Evolutionary conservation across 352 stramenopile species (phyloP).

Genomic region (Phytophthora nicotianae): DNA sequence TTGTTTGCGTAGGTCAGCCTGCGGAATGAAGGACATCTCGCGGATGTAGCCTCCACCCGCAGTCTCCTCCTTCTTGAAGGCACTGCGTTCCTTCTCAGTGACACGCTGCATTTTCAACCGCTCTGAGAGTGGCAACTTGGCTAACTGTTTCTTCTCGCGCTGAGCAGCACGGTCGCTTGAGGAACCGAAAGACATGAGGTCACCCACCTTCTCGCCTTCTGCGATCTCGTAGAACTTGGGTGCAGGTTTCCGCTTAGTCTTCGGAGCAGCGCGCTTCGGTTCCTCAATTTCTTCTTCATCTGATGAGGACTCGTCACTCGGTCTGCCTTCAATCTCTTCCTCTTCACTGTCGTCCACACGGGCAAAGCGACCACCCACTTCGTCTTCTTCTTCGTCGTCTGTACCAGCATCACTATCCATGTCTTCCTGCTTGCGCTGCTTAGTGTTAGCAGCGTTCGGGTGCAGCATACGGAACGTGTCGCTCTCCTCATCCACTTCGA

Average conservation of each 20-base stretch:
- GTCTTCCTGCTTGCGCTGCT: slow-evolving; percentile 83
- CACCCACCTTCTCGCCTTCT: slow-evolving; percentile 79
- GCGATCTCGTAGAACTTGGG: slow-evolving; percentile 90
- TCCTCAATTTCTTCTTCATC: slow-evolving; percentile 51
- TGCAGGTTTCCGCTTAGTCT: slow-evolving; percentile 45
- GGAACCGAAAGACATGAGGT: slow-evolving; percentile 82
- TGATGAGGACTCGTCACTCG: slow-evolving; percentile 73
- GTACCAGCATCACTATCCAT: slow-evolving; percentile 92
- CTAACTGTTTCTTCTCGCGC: slow-evolving; percentile 79
- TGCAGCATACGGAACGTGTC: slow-evolving; percentile 97
- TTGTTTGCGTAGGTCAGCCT: slow-evolving; percentile 66
- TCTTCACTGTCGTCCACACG: slow-evolving; percentile 69
- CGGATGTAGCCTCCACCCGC: slow-evolving; percentile 77
- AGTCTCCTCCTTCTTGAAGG: slow-evolving; percentile 86
- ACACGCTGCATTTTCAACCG: slow-evolving; percentile 73
- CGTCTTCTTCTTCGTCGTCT: slow-evolving; percentile 66
- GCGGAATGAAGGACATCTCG: slow-evolving; percentile 81
- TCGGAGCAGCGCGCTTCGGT: slow-evolving; percentile 11
- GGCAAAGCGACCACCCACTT: slow-evolving; percentile 67
- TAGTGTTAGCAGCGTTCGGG: slow-evolving; percentile 87
- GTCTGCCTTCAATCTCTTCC: slow-evolving; percentile 66
- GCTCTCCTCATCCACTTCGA: slow-evolving; percentile 97
- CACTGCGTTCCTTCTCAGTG: slow-evolving; percentile 76
- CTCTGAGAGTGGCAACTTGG: slow-evolving; percentile 82
- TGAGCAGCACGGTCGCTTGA: slow-evolving; percentile 67